Base-by-base conservation (phyloP, 352 stramenopile genomes). In the Phytophthora quininea region DNA sequence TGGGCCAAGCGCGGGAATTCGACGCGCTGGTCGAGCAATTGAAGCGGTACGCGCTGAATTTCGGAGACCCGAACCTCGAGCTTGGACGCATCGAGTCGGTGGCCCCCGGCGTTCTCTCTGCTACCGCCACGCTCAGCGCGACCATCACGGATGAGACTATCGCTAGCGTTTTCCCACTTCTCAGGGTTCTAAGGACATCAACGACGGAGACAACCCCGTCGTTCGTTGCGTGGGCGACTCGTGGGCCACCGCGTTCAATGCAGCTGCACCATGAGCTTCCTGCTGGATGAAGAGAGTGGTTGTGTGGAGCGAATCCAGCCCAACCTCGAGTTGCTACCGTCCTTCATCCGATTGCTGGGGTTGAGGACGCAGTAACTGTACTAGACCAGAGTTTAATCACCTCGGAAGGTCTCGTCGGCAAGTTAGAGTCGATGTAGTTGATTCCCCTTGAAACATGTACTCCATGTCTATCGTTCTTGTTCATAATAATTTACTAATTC, bases 1-100 rank as follows among this genome's bases (percentile, higher is more conserved):
- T 74, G 47, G 67, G 67, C 37, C 55, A 74, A 2, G 27, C 64
- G 7, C 29, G 11, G 33, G 57, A 57, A 9, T 19, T 52, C 27
- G 42, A 54, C 1, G 24, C 46, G 27, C 19, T 52, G 24, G 9
- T 33, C 19, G 19, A 31, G 27, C 46, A 52, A 24, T 52, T 52
- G 46, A 4, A 8, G 19, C 24, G 46, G 4, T 33, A 52, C 19
- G 10, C 46, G 46, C 19, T 33, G 24, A 35, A 33, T 52, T 52
- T 52, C 14, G 46, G 46, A 33, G 3, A 33, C 4, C 24, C 46
- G 24, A n/a, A 33, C 27, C 46, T 52, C 6, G 8, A 52, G 27
- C 1, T 9, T 15, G 8, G 4, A 52, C 46, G 24, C 9, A 33
- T 52, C 19, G 46, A 52, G 46, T n/a, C n/a, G 15, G 19, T 35